phyloP scores from a whole-genome alignment of 2,329 filamentous ascomycete genomes.

The Akanthomyces dipterigenus region DNA sequence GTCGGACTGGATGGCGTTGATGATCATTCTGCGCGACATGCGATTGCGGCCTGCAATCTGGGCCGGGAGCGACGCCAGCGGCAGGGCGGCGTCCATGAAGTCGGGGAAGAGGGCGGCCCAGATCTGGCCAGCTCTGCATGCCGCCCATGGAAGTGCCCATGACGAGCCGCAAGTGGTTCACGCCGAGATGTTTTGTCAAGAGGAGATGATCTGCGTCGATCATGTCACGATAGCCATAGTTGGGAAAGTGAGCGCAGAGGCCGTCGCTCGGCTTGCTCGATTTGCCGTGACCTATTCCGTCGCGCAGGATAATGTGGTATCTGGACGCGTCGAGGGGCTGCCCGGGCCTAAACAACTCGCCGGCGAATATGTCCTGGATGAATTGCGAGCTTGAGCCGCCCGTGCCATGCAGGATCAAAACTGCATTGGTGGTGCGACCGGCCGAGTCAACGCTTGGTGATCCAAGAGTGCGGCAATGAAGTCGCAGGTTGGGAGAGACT shows the following conservation, averaged over 20 bases:
- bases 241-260: slow-evolving; percentile 16
- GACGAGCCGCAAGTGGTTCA: slow-evolving; percentile 18
- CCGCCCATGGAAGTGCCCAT: slow-evolving; percentile 21
- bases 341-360: slow-evolving; percentile 19
- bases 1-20: slow-evolving; percentile 17
- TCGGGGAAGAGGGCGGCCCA: slow-evolving; percentile 16
- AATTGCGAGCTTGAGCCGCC: slow-evolving; percentile 18
- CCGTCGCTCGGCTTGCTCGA: slow-evolving; percentile 22
- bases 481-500: background rate
- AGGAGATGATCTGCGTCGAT: slow-evolving; percentile 19
- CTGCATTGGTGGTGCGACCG: slow-evolving; percentile 15
- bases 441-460: background rate
- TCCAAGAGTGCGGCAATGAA: background rate
- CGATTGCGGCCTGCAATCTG: slow-evolving; percentile 20
- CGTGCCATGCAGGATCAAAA: slow-evolving; percentile 21
- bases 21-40: slow-evolving; percentile 21
- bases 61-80: slow-evolving; percentile 18
- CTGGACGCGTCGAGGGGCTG: slow-evolving; percentile 18
- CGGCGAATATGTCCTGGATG: slow-evolving; percentile 17
- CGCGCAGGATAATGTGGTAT: slow-evolving; percentile 21
- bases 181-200: slow-evolving; percentile 18
- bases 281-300: slow-evolving; percentile 21
- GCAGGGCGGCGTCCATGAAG: slow-evolving; percentile 20
- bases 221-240: slow-evolving; percentile 20
- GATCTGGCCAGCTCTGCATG: slow-evolving; percentile 21